Percentiles rank a stretch among this genome's conserved stretches.
Conservation (phyloP, 257 asterid genomes). For the Scutellaria minor region DNA sequence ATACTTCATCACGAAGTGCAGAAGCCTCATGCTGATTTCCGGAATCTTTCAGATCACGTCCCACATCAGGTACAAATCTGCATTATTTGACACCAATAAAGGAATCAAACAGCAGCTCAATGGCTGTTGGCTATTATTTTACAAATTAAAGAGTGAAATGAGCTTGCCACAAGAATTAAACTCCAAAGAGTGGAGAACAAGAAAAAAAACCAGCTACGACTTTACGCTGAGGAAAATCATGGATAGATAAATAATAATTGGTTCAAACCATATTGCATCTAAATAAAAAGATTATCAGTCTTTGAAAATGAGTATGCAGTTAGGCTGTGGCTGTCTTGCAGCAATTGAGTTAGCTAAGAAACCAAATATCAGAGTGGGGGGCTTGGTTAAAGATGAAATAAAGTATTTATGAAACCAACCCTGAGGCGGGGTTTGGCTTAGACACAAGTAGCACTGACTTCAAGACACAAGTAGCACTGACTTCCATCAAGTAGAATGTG, state of each 20-base stretch:
- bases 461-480: conserved; percentile 14
- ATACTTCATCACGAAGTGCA: conserved; percentile 97
- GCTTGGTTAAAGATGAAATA: background rate
- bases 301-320: conserved; percentile 25
- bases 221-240: conserved; percentile 10
- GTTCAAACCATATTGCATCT: background rate
- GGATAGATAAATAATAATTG: conserved; percentile 11
- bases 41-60: conserved; percentile 71
- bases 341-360: conserved; percentile 18
- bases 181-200: no score
- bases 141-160: conserved; percentile 24
- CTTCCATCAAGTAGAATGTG: conserved; percentile 11
- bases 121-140: conserved; percentile 4
- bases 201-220: background rate
- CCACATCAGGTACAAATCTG: conserved; percentile 75
- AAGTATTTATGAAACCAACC: background rate
- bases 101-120: conserved; percentile 16
- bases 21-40: conserved; percentile 81
- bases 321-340: conserved; percentile 2
- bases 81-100: conserved; percentile 38
- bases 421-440: background rate
- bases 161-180: background rate
- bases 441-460: conserved; percentile 15
- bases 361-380: background rate
- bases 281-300: background rate